Conservation (phyloP, 768 basidiomycete genomes). For the Piloderma croceum region DNA sequence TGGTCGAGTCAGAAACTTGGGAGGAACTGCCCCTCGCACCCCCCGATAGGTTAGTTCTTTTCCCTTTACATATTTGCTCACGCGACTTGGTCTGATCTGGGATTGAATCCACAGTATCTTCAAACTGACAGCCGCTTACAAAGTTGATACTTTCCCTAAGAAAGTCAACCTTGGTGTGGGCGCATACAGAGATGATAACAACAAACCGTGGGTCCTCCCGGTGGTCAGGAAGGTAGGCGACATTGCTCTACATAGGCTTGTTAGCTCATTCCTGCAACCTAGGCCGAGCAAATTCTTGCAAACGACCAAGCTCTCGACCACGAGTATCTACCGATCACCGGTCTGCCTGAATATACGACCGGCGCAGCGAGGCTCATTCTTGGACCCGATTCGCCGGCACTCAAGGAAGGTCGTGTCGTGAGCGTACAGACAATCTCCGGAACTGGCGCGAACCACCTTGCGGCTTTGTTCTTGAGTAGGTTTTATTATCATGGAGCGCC, state of each 20-base stretch:
- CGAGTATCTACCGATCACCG: constrained; percentile 90
- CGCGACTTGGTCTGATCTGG: constrained; percentile 1
- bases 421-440: constrained; percentile 94
- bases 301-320: constrained; percentile 74
- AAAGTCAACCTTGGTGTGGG: constrained; percentile 94
- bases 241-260: constrained; percentile 3
- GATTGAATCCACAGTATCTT: constrained; percentile 58
- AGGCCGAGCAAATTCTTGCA: constrained; percentile 73
- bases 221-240: constrained; percentile 75
- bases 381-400: constrained; percentile 62
- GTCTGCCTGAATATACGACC: constrained; percentile 74
- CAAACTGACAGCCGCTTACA: constrained; percentile 86
- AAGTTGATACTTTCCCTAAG: constrained; percentile 63
- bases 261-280: background rate
- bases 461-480: constrained; percentile 75
- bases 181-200: constrained; percentile 83
- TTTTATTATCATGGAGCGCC: constrained; percentile 70
- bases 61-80: background rate
- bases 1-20: constrained; percentile 82
- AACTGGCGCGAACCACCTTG: constrained; percentile 93
- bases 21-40: constrained; percentile 74
- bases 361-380: constrained; percentile 82
- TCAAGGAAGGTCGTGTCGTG: constrained; percentile 64
- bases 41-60: constrained; percentile 61
- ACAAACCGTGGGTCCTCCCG: constrained; percentile 89